These are phyloP conservation scores for Hansenula lynferdii DNA, from an alignment of 1,139 yeast species.

Conservation along the genomic window DNA sequence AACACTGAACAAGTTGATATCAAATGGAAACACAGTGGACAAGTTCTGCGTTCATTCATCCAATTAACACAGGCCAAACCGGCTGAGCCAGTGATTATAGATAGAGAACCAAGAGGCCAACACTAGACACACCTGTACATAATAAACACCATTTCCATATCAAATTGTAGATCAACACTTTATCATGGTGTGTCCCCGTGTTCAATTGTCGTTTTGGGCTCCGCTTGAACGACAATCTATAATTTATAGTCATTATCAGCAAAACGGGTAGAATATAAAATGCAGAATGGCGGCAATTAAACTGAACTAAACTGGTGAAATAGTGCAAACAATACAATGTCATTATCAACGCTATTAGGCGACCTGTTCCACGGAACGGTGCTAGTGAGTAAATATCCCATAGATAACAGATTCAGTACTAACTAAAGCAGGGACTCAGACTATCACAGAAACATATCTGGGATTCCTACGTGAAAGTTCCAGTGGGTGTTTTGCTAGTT, in stretches of 20 bases:
- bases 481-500: constrained; percentile 33
- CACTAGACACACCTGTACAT: not conserved
- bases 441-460: constrained; percentile 18
- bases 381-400: too few species aligned
- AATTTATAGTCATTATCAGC: too few species aligned
- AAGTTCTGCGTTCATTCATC: constrained; percentile 34
- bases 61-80: constrained; percentile 29
- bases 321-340: too few species aligned
- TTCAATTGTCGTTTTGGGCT: not conserved
- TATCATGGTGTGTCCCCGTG: not conserved
- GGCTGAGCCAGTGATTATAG: constrained; percentile 5
- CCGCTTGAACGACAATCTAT: not conserved
- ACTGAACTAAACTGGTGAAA: too few species aligned
- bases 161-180: not conserved
- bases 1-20: constrained; percentile 29
- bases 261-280: too few species aligned
- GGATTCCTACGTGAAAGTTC: constrained; percentile 29
- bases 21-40: constrained; percentile 31
- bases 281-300: too few species aligned
- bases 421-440: constrained; percentile 18
- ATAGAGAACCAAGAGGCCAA: not conserved
- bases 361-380: too few species aligned
- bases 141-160: too few species aligned
- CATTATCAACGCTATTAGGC: too few species aligned
- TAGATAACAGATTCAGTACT: too few species aligned